Conservation (phyloP, 1,284 basidiomycete genomes). For the Malassezia globosa region DNA sequence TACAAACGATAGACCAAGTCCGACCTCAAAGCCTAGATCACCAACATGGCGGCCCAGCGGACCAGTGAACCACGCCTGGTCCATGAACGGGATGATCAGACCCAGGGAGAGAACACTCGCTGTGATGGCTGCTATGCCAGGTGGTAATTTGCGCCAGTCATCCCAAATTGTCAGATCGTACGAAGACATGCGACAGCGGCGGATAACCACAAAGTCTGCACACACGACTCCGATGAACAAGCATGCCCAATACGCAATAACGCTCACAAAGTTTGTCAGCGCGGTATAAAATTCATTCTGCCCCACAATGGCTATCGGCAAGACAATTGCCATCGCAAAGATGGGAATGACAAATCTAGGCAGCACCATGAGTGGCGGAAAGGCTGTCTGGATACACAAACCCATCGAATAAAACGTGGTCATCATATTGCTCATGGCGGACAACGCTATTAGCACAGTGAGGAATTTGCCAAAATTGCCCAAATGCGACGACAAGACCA, state of each 20-base stretch:
- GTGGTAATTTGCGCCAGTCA: constrained; percentile 51
- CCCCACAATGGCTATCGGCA: constrained; percentile 57
- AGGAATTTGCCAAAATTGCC: constrained; percentile 71
- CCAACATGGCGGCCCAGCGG: constrained; percentile 38
- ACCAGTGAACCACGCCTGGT: constrained; percentile 41
- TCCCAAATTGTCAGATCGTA: constrained; percentile 58
- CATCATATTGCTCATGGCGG: constrained; percentile 66
- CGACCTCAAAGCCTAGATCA: constrained; percentile 48
- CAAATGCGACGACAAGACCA: constrained; percentile 59
- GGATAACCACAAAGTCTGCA: constrained; percentile 57
- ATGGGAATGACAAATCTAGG: constrained; percentile 79
- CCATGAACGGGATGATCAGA: constrained; percentile 42
- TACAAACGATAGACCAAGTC: constrained; percentile 35
- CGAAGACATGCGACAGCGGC: constrained; percentile 49
- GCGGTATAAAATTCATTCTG: constrained; percentile 57
- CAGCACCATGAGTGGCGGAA: constrained; percentile 65
- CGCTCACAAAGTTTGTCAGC: constrained; percentile 52
- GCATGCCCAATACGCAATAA: constrained; percentile 59
- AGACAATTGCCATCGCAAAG: constrained; percentile 63
- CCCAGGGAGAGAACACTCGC: constrained; percentile 32
- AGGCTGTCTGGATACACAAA: constrained; percentile 45
- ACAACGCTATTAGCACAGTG: constrained; percentile 67
- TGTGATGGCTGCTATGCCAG: constrained; percentile 52
- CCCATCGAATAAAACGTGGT: constrained; percentile 54
- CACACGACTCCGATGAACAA: constrained; percentile 56